These are phyloP conservation scores for Keithomyces neogunnii DNA, from an alignment of 2,329 filamentous ascomycete genomes.

Conservation along the genomic window DNA sequence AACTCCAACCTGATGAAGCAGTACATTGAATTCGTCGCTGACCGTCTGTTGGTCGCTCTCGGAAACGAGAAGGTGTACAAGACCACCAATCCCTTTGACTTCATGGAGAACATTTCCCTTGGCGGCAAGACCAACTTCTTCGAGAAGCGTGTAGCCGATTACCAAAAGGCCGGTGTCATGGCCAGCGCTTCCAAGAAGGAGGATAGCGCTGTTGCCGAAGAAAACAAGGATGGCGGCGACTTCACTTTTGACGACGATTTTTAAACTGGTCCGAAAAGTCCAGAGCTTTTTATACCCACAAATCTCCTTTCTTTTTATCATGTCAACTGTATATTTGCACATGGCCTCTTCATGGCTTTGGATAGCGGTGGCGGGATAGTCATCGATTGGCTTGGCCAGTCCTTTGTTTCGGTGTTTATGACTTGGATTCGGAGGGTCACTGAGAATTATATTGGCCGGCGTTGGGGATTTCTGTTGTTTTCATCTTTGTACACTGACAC, in stretches of 20 bases:
- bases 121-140: slow-evolving; percentile 99
- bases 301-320: slow-evolving; percentile 10
- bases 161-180: slow-evolving; percentile 99
- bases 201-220: slow-evolving; percentile 26
- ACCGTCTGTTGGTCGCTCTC: slow-evolving; percentile 84
- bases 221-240: slow-evolving; percentile 59
- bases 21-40: slow-evolving; percentile 99
- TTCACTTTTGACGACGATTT: slow-evolving; percentile 97
- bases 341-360: slow-evolving; percentile 8
- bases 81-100: slow-evolving; percentile 93
- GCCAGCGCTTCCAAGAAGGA: slow-evolving; percentile 69
- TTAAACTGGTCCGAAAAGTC: slow-evolving; percentile 39
- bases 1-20: slow-evolving; percentile 97
- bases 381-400: neutral
- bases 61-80: slow-evolving; percentile 95
- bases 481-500: slow-evolving; percentile 1
- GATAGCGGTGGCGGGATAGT: neutral
- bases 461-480: slow-evolving; percentile 8
- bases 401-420: neutral
- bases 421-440: slow-evolving; percentile 1
- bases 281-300: slow-evolving; percentile 16
- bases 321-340: slow-evolving; percentile 13
- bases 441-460: slow-evolving; percentile 10
- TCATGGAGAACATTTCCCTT: slow-evolving; percentile 99
- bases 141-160: slow-evolving; percentile 98